phyloP scores from a whole-genome alignment of 805 yeast species.

The Starmerella bacillaris region DNA sequence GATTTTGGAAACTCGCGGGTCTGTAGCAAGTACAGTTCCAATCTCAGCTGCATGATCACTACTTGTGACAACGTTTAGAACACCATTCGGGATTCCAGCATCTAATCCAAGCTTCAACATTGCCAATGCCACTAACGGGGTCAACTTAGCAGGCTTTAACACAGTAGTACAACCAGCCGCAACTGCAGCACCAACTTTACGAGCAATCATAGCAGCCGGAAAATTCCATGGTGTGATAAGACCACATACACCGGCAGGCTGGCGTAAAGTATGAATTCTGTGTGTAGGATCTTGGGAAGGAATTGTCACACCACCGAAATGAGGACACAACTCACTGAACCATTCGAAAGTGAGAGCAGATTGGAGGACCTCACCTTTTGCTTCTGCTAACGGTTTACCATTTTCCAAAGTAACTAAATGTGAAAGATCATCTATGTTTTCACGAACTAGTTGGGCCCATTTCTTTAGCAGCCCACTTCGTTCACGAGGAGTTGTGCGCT shows the following conservation, averaged over 20 bases:
- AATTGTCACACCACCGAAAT: conserved; percentile 48
- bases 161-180: conserved; percentile 70
- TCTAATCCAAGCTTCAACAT: conserved; percentile 39
- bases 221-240: conserved; percentile 74
- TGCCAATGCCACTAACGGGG: conserved; percentile 59
- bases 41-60: conserved; percentile 23
- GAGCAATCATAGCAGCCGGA: conserved; percentile 61
- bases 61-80: conserved; percentile 41
- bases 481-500: conserved; percentile 36
- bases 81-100: conserved; percentile 61
- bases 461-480: conserved; percentile 36
- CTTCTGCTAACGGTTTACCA: conserved; percentile 56
- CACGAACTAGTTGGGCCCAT: conserved; percentile 36
- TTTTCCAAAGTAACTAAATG: conserved; percentile 47
- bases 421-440: conserved; percentile 49
- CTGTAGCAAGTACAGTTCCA: conserved; percentile 42
- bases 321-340: conserved; percentile 64
- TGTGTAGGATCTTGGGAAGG: conserved; percentile 32
- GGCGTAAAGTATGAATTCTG: conserved; percentile 41
- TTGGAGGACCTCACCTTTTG: conserved; percentile 49
- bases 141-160: conserved; percentile 59
- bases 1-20: conserved; percentile 40
- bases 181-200: conserved; percentile 57
- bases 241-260: conserved; percentile 72
- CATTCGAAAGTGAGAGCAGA: conserved; percentile 72